These are phyloP conservation scores for Phytophthora pisi DNA, from an alignment of 352 stramenopile genomes.

Conservation along the genomic window DNA sequence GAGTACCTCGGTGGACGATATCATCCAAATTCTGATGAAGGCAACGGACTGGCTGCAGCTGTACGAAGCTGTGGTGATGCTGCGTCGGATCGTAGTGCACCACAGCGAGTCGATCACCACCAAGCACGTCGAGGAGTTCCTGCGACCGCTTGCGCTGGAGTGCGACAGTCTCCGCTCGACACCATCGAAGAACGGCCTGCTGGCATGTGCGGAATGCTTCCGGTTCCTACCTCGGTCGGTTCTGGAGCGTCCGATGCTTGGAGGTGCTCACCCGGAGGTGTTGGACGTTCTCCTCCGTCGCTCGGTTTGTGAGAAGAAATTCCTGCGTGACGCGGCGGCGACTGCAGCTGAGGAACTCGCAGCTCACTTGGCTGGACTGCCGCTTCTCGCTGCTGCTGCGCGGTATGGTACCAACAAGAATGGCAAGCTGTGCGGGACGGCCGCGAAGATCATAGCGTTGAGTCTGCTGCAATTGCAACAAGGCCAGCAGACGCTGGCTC, in stretches of 20 bases:
- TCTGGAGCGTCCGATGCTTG: constrained; percentile 28
- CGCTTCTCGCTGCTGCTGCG: constrained; percentile 45
- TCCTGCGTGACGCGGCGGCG: constrained; percentile 64
- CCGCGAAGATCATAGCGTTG: constrained; percentile 48
- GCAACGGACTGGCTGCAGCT: constrained; percentile 60
- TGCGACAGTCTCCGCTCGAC: constrained; percentile 73
- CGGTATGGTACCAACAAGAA: constrained; percentile 67
- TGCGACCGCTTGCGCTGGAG: constrained; percentile 44
- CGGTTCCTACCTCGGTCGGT: constrained; percentile 37
- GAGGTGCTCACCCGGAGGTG: constrained; percentile 27
- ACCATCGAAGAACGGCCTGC: constrained; percentile 72
- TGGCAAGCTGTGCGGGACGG: constrained; percentile 55
- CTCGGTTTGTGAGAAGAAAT: constrained; percentile 76
- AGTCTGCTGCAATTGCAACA: constrained; percentile 38
- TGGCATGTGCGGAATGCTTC: constrained; percentile 69
- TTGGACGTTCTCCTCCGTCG: constrained; percentile 66
- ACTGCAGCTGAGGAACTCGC: constrained; percentile 48
- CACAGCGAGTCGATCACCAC: constrained; percentile 36
- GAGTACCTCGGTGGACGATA: constrained; percentile 15
- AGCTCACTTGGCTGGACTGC: constrained; percentile 41
- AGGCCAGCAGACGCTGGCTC: constrained; percentile 9
- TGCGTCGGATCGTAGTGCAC: constrained; percentile 67
- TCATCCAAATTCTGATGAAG: constrained; percentile 35
- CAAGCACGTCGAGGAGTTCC: constrained; percentile 30
- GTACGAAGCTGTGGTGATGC: constrained; percentile 60